Evolutionary conservation across 2,329 filamentous ascomycete genomes (phyloP), one percentile per base, ranked within the genome.

Genomic region (Colletotrichum sp.): DNA sequence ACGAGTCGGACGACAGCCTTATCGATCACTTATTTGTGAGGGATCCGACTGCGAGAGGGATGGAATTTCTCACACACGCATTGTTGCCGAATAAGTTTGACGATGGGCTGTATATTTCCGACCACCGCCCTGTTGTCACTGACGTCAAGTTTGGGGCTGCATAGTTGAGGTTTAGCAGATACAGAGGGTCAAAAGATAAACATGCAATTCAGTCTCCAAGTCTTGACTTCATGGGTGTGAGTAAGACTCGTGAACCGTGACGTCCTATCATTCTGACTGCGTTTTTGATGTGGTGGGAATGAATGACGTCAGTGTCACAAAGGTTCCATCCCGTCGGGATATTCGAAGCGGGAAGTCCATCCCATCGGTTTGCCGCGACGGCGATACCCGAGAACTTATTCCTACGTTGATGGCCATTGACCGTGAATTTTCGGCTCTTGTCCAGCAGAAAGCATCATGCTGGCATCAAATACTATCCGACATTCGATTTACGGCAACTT

Each of bases 11-110:
- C 13, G 72, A 75, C 8, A 78, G 71, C 9, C 72, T 76, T 13
- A 78, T 85, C 28, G 83, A 84, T 62, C 79, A 84, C 55, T 77
- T 84, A 13, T 85, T 85, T 62, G 81, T 83, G 34, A 79, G 76
- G 73, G 77, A 84, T 44, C 76, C 78, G 8, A 71, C 75, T 3
- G 76, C 26, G 0, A 36, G 57, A 39, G 79, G 77, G 2, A 67
- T 83, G 34, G 66, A 78, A 15, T 81, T 81, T 26, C 65, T 79
- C 13, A 77, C 76, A 10, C 82, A 79, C 67, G 79, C 82, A 0
- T 81, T 83, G 4, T 64, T 82, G 8, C 79, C 79, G 24, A 80
- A 79, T 2, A 66, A 76, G 15, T 81, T 78, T 44, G 80, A 82
- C 7, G 80, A 85, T 18, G 80, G 78, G 0, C 72, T 81, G 4